Evolutionary conservation across 768 basidiomycete species (phyloP), one percentile per base, ranked within the genome.

Genomic region (Pleurotus ostreatus): DNA sequence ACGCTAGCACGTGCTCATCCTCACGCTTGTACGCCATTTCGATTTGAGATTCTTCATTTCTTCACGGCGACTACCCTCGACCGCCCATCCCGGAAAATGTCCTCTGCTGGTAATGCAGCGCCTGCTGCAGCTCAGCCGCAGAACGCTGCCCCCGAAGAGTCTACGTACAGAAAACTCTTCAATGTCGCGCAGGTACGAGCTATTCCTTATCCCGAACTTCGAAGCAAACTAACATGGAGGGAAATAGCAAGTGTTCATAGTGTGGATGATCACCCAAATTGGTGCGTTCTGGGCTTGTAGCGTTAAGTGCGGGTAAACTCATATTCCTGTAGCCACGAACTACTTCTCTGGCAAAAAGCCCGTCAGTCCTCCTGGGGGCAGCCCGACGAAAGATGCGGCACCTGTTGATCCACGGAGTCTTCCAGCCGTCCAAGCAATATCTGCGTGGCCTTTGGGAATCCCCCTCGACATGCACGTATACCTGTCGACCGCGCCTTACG

Each of bases 391-490:
- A 22, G 22, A 61, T 38, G 13, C 49, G 57, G 34, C 13, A 11
- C 20, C 72, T 40, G 65, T 73, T 4, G 76, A 84, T 61, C 79
- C 84, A 7, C 72, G 73, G 65, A 57, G 68, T n/a, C 66, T 79
- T 12, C 81, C 84, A 6, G 88, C 89, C 5, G 72, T 69, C 12
- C 76, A 83, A 23, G 83, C 74, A 1, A 57, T 70, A 12, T 79
- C 76, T 4, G 82, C 79, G 40, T 92, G 89, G 89, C 66, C 72
- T 8, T 72, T 88, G 1, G 83, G 80, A 1, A 75, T 83, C 52
- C 70, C 74, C 2, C 68, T 92, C 7, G 80, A 86, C 44, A 85
- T 92, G 81, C 79, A 92, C 57, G 81, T 92, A 3, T 80, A 85
- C 64, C 70, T 94, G 34, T 83, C 91, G 16, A 88, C 86, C 0